Evolutionary conservation across 805 yeast species (phyloP).

Genomic region (Candida multigemmis): DNA sequence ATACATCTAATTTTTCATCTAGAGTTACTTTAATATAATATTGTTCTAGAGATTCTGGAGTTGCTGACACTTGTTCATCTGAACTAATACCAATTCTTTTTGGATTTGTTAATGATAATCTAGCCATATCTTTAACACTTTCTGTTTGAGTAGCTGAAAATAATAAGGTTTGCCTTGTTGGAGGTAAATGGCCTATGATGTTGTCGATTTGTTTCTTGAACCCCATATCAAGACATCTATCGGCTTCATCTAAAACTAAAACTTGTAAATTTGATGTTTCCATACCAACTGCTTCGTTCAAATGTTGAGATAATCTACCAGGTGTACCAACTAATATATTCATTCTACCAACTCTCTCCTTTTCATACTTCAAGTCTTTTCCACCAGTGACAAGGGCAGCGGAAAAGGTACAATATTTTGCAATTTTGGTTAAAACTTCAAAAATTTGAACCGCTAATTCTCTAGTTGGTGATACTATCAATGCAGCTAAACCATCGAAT

Average conservation of each 20-base stretch:
- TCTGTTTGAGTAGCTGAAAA: conserved; percentile 90
- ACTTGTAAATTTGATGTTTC: conserved; percentile 68
- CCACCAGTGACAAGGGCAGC: conserved; percentile 95
- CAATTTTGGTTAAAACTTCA: conserved; percentile 78
- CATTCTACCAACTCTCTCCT: conserved; percentile 68
- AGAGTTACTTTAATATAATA: conserved; percentile 64
- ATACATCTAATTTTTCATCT: conserved; percentile 73
- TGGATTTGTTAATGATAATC: conserved; percentile 64
- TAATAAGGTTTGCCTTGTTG: conserved; percentile 71
- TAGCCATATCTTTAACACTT: conserved; percentile 71
- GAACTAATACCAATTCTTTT: conserved; percentile 31
- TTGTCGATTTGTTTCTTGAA: conserved; percentile 77
- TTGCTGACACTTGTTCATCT: conserved; percentile 46
- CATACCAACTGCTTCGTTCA: conserved; percentile 81
- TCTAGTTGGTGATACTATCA: conserved; percentile 86
- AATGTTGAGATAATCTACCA: conserved; percentile 81
- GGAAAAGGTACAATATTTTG: conserved; percentile 63
- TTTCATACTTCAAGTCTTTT: conserved; percentile 74
- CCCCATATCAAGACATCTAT: conserved; percentile 89
- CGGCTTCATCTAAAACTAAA: conserved; percentile 85
- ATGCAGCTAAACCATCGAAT: conserved; percentile 81
- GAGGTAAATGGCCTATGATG: conserved; percentile 69
- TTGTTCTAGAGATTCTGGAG: conserved; percentile 84
- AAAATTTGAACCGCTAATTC: conserved; percentile 88
- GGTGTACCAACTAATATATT: conserved; percentile 89